These are phyloP conservation scores for Fusarium bulbicola DNA, from an alignment of 2,329 filamentous ascomycete species.

Conservation along the genomic window DNA sequence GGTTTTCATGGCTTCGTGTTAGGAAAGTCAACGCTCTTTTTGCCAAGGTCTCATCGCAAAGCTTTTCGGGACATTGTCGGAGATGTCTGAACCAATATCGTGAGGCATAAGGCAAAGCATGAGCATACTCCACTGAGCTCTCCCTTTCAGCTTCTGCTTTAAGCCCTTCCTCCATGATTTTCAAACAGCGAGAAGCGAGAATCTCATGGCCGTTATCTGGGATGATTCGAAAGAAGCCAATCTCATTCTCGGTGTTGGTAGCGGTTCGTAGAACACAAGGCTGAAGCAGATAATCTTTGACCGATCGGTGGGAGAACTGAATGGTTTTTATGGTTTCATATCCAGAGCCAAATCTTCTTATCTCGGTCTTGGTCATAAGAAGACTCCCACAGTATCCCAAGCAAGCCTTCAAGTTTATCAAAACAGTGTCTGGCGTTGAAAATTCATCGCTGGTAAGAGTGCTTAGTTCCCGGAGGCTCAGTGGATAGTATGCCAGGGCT, in stretches of 20 bases:
- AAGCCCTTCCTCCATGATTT: background rate
- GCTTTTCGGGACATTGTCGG: background rate
- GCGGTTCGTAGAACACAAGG: background rate
- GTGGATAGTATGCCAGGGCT: background rate
- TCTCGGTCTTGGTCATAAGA: background rate
- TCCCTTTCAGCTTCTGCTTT: background rate
- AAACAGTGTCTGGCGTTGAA: background rate
- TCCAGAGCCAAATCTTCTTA: background rate
- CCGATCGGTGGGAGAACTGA: background rate
- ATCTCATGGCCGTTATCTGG: background rate
- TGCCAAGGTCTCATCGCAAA: background rate
- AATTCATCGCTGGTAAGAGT: background rate
- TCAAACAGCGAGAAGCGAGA: conserved; percentile 2
- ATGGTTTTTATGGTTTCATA: background rate
- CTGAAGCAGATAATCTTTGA: background rate
- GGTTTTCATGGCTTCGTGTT: background rate
- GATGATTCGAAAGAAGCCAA: background rate
- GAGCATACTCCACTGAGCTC: background rate
- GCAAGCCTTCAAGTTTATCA: background rate
- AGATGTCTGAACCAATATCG: conserved; percentile 10
- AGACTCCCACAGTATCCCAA: background rate
- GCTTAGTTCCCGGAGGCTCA: background rate
- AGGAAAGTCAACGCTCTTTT: background rate
- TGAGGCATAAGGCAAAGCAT: background rate
- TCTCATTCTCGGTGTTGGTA: too few species aligned